Conservation (phyloP, 257 asterid genomes). For the Catharanthus roseus region DNA sequence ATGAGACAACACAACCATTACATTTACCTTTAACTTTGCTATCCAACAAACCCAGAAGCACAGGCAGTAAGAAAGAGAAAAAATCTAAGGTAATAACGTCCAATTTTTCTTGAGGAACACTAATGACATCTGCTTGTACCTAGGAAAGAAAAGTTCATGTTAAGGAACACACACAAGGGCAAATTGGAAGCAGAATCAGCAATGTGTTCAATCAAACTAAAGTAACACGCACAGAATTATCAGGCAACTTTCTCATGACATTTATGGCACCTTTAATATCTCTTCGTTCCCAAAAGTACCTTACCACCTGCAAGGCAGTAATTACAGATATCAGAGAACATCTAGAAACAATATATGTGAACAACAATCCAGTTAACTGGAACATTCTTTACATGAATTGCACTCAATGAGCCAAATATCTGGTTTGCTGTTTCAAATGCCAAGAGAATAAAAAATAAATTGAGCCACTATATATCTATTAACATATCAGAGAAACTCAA, state of each 20-base stretch:
- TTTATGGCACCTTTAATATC: constrained; percentile 89
- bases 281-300: constrained; percentile 84
- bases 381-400: not conserved
- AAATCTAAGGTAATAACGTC: constrained; percentile 73
- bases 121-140: constrained; percentile 90
- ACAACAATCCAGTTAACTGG: not conserved
- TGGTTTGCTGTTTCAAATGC: not conserved
- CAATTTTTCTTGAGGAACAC: constrained; percentile 60
- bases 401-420: not conserved
- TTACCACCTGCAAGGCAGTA: constrained; percentile 59
- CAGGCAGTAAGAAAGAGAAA: constrained; percentile 85
- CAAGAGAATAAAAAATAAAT: not conserved
- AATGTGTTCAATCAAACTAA: constrained; percentile 7
- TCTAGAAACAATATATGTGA: not conserved
- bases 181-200: not conserved
- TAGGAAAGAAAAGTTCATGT: constrained; percentile 27
- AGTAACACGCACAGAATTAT: constrained; percentile 63
- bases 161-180: constrained; percentile 7
- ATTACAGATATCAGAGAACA: not conserved
- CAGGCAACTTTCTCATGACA: constrained; percentile 74
- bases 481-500: not conserved
- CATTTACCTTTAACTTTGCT: constrained; percentile 71
- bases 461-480: not conserved
- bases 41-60: constrained; percentile 71
- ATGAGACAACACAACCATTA: not conserved